Evolutionary conservation across 305 asterid species (phyloP), one percentile per base, ranked within the genome.

Genomic region (Solanum chacoense): DNA sequence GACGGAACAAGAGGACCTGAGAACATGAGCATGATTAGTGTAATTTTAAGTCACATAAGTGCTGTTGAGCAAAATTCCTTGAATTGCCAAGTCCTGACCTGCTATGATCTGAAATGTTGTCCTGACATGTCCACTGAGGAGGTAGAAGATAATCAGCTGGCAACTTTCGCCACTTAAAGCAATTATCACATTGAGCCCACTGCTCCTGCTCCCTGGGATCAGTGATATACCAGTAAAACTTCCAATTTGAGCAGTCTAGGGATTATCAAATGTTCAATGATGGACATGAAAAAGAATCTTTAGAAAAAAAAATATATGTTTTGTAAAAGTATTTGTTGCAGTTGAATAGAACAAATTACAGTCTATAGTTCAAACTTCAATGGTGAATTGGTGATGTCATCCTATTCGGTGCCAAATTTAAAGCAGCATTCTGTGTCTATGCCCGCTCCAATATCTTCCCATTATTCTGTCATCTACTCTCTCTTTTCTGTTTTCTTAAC

Each of bases 161-260:
- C 88, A 97, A 84, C 90, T 94, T 95, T 89, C 98, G 92, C 98
- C 98, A 97, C 91, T 94, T 96, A 34, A 90, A 93, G 94, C 99
- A 97, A 91, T 90, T 91, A 91, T 97, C 98, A 71, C 99, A 97
- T 89, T 95, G 98, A 92, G 94, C 90, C 99, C 98, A 97, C 91
- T 97, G 99, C 90, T 97, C 98, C 65, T 93, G 95, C 91, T 95
- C 96, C 94, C 99, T 97, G 92, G 92, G 89, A 88, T 85, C 77
- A 91, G 76, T 42, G 26, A 59, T 88, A 3, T 31, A 50, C 31
- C 42, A 50, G 87, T 83, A 55, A 31, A 83, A 83, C 29, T 13
- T 73, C 74, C 85, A 74, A 73, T 87, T 38, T 31, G 26, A 73
- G 36, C 59, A 45, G 71, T 76, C 3, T 31, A 31, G 16, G 75